Evolutionary conservation across 129 eudicot genomes (phyloP).

Genomic region (Artemisia annua): DNA sequence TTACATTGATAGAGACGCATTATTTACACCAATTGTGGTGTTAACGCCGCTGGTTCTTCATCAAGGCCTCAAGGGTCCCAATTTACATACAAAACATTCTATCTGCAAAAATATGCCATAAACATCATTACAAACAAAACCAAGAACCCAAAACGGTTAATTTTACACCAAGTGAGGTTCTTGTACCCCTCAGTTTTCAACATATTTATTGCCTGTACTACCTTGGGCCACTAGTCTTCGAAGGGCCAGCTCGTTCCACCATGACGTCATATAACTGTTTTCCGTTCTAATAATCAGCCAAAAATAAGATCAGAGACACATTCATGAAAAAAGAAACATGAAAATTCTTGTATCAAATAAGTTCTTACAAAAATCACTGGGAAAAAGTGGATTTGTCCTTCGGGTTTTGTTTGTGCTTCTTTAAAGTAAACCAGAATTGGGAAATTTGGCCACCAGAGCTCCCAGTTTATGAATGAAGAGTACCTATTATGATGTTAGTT

Average conservation of each 20-base stretch:
- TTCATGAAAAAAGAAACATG: not conserved
- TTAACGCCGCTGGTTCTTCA: not conserved
- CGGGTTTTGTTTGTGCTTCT: conserved; percentile 90
- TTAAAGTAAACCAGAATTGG: conserved; percentile 94
- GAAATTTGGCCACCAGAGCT: conserved; percentile 98
- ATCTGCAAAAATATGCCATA: not conserved
- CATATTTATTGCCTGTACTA: conserved; percentile 12
- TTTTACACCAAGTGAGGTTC: not conserved
- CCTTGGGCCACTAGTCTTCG: conserved; percentile 84
- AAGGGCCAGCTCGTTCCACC: conserved; percentile 95
- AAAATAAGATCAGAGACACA: not conserved
- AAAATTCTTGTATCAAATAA: not conserved
- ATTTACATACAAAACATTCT: not conserved
- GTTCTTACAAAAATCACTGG: conserved; percentile 86
- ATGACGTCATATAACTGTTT: conserved; percentile 85
- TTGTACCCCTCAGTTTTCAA: not conserved
- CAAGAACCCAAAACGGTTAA: not conserved
- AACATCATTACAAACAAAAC: not conserved
- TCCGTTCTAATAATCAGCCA: conserved; percentile 59
- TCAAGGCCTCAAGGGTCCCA: not conserved
- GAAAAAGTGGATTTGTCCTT: conserved; percentile 93
- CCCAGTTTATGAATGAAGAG: conserved; percentile 96
- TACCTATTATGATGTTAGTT: conserved; percentile 46
- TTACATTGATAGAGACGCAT: too few species aligned
- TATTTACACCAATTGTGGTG: too few species aligned